Evolutionary conservation across 2,329 filamentous ascomycete species (phyloP), one percentile per base, ranked within the genome.

Genomic region (Xylaria polymorpha): DNA sequence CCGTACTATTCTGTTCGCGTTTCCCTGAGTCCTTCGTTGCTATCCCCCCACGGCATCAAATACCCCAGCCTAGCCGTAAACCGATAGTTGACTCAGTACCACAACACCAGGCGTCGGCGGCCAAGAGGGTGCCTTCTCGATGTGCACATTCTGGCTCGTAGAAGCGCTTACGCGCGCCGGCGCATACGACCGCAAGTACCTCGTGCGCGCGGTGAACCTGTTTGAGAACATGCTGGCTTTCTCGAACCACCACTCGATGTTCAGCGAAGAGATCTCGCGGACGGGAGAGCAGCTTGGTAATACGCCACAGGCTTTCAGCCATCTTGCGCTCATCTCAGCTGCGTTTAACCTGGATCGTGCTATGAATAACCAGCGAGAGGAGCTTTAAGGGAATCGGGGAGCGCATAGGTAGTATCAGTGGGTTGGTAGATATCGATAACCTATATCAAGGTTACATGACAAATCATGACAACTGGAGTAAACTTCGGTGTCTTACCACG

Each of bases 141-240:
- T 94, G 91, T 93, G 91, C 76, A 94, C 91, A 0, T 94, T 94
- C 78, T 94, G 92, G 92, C 87, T 94, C 0, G 91, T 94, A 14
- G 92, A 94, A 80, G 91, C 92, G 29, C 85, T 94, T 80, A 92
- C 91, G 37, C 85, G 92, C 39, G 91, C 91, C 72, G 82, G 86
- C 73, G 81, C 84, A 57, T 91, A 91, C 77, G 88, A 92, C 72
- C 82, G 83, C n/a, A 89, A 87, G 71, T 92, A 92, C 73, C 81
- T 90, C 22, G 78, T 83, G 14, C 83, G 85, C 12, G 88, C 92
- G 7, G 85, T 92, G 72, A 91, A 87, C 72, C 83, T 93, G 50
- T 94, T 94, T 74, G 91, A 94, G 80, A 93, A 93, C 75, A 92
- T 94, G 85, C 83, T 94, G 29, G 86, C 86, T 71, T 94, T 93